Conservation (phyloP, 2,329 filamentous ascomycete species). For the Diaporthe ampelina region DNA sequence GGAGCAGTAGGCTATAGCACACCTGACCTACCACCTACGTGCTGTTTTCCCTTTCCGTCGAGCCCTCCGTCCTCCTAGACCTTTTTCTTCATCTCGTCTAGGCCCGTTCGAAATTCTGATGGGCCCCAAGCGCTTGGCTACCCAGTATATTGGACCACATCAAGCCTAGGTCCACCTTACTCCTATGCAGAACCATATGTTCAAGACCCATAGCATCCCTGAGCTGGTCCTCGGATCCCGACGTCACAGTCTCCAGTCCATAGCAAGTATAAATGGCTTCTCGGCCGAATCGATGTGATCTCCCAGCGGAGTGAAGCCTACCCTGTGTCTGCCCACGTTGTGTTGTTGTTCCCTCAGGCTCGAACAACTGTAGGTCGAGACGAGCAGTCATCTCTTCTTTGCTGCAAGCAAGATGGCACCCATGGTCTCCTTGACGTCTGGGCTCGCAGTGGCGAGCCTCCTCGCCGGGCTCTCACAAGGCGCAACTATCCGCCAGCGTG, state of each 20-base stretch:
- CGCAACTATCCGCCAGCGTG: conserved; percentile 45
- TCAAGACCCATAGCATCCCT: conserved; percentile 11
- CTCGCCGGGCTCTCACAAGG: conserved; percentile 44
- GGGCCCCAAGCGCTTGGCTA: conserved; percentile 29
- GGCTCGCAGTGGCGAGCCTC: conserved; percentile 31
- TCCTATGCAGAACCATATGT: conserved; percentile 18
- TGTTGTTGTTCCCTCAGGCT: conserved; percentile 7
- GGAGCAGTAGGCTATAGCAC: conserved; percentile 14
- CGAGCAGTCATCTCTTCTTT: conserved; percentile 27
- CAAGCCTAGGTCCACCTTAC: conserved; percentile 11
- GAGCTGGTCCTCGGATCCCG: conserved; percentile 23
- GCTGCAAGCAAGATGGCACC: conserved; percentile 35
- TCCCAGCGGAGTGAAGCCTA: conserved; percentile 6
- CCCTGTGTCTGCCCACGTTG: conserved; percentile 15
- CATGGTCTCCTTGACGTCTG: conserved; percentile 9
- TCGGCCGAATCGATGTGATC: conserved; percentile 31
- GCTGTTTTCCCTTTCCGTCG: conserved; percentile 16
- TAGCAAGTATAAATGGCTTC: conserved; percentile 28
- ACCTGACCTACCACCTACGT: conserved; percentile 25
- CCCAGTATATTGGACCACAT: neutral
- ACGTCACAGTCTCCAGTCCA: conserved; percentile 13
- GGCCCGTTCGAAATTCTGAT: conserved; percentile 12
- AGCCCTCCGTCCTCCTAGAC: conserved; percentile 14
- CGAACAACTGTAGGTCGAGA: conserved; percentile 26
- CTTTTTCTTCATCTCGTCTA: conserved; percentile 21